Percentiles rank a stretch among this genome's conserved stretches.
Evolutionary conservation across 2,329 filamentous ascomycete species (phyloP).

Genomic region (Neurospora sp.): DNA sequence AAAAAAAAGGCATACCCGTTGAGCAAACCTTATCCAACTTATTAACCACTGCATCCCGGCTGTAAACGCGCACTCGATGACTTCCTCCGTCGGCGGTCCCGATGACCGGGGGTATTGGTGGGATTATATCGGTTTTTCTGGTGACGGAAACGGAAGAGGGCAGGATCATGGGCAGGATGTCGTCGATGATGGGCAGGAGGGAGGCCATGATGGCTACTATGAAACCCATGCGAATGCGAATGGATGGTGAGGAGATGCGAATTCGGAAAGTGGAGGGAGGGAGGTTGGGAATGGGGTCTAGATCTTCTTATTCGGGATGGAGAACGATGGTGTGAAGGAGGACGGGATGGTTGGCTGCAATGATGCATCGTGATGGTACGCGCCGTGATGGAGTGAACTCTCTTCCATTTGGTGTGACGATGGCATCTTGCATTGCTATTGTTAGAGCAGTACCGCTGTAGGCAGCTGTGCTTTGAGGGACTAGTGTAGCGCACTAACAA

Average conservation of each 20-base stretch:
- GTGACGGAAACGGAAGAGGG: slow-evolving; percentile 48
- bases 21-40: slow-evolving; percentile 58
- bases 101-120: slow-evolving; percentile 27
- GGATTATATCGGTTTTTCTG: slow-evolving; percentile 33
- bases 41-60: slow-evolving; percentile 48
- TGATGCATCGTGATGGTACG: neutral
- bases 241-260: neutral
- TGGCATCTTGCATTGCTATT: neutral
- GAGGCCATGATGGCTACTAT: slow-evolving; percentile 33
- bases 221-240: neutral
- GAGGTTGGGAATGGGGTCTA: neutral
- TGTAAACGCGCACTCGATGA: slow-evolving; percentile 26
- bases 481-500: neutral
- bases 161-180: slow-evolving; percentile 50
- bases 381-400: neutral
- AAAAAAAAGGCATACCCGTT: slow-evolving; percentile 37
- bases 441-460: neutral
- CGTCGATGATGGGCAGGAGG: slow-evolving; percentile 44
- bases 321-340: too few relatives aligned
- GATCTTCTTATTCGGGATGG: neutral
- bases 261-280: neutral
- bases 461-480: neutral
- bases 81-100: slow-evolving; percentile 25
- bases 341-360: too few relatives aligned
- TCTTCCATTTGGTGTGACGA: neutral